A percentile compares a stretch with the other conserved stretches of the same genome.
phyloP scores from a whole-genome alignment of 129 eudicot genomes.

The Daucus carota region DNA sequence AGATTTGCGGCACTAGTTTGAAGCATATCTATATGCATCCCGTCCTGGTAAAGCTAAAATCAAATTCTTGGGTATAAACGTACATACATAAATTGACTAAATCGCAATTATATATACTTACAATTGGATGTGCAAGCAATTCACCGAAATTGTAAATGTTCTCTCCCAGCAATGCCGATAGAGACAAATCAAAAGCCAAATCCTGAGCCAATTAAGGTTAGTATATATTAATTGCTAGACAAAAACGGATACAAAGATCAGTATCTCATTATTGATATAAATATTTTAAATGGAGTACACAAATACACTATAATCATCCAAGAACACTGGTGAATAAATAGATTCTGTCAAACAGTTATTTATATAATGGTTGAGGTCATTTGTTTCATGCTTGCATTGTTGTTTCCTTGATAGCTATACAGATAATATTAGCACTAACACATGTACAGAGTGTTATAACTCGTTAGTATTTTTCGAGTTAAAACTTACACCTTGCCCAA shows the following conservation, averaged over 20 bases:
- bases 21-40: not conserved
- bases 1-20: not conserved
- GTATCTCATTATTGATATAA: not conserved
- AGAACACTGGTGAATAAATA: not conserved
- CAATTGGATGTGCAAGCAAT: constrained; percentile 93
- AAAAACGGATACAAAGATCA: not conserved
- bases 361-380: not conserved
- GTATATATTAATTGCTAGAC: not conserved
- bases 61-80: not conserved
- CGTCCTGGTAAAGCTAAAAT: not conserved
- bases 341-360: not conserved
- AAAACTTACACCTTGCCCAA: not conserved
- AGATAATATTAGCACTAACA: not conserved
- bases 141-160: constrained; percentile 97
- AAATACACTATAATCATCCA: not conserved
- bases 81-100: not conserved
- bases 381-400: not conserved
- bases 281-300: not conserved
- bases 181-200: constrained; percentile 85
- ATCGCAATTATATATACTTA: constrained; percentile 27
- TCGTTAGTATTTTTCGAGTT: not conserved
- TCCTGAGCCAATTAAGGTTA: constrained; percentile 33
- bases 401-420: not conserved
- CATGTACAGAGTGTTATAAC: not conserved
- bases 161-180: constrained; percentile 87